Evolutionary conservation across 306 rosid species (phyloP), one percentile per base, ranked within the genome.

Genomic region (Prunus dulcis): DNA sequence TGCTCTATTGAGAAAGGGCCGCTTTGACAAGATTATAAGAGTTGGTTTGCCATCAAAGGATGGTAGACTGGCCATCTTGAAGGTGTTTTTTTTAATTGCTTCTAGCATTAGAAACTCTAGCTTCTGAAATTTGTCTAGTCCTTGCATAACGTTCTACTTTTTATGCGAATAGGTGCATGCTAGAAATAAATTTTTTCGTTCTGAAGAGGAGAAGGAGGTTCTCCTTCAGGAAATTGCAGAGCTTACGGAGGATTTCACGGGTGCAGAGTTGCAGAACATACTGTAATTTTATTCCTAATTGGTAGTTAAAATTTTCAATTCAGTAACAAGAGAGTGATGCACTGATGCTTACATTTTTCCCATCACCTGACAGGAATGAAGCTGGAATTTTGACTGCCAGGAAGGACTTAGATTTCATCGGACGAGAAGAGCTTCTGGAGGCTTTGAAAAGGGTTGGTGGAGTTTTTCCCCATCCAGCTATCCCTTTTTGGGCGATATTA

Each of bases 301-400:
- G 76, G 52, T 69, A 58, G 28, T 77, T 80, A 20, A 55, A 71
- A 73, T 67, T 65, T 76, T 56, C 62, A 63, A 56, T 78, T 76
- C 57, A 43, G 32, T 77, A 69, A 43, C 66, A 57, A 62, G 38
- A 60, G 47, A 28, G 69, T 52, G 60, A 70, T 32, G 80, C 61
- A 23, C 65, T 52, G 60, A 70, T 32, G 81, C 65, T 90, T 75
- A 84, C 46, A 32, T 76, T 82, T 73, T 78, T 70, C 72, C 53
- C 64, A 62, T 76, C 58, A 53, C 76, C 78, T 86, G 79, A 74
- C 97, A 94, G 98, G 87, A 94, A 94, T 61, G 98, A 94, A 87
- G 98, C 98, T 81, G 98, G 98, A 80, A 94, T 94, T 82, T 91
- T 94, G 91, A 94, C 98, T 50, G 97, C 98, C 78, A 87, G 98